These are phyloP conservation scores for Trichoderma asperelloides DNA, from an alignment of 495 filamentous ascomycete species.

Conservation along the genomic window DNA sequence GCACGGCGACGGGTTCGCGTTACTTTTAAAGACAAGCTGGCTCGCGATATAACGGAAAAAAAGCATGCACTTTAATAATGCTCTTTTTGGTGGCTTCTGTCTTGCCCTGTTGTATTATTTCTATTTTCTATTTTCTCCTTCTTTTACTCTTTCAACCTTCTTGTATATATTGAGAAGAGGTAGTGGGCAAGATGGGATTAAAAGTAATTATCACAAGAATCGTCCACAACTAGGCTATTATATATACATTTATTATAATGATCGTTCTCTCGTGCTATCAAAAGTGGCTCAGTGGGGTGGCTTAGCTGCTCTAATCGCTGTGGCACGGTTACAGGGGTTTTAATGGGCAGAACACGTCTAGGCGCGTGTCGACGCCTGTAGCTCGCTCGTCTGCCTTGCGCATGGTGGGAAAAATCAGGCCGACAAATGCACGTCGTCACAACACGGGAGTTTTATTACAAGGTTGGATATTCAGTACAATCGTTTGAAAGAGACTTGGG, in stretches of 20 bases:
- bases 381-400: not conserved
- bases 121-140: not conserved
- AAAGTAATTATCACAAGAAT: not conserved
- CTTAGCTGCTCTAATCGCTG: not conserved
- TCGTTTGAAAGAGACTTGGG: not conserved
- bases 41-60: not conserved
- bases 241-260: no score
- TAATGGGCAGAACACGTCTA: slow-evolving; percentile 7
- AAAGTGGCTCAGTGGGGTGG: not conserved
- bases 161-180: not conserved
- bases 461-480: not conserved
- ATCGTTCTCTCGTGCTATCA: no score
- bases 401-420: not conserved
- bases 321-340: slow-evolving; percentile 2
- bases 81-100: no score
- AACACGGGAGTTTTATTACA: not conserved
- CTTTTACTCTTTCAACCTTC: not conserved
- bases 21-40: not conserved
- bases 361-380: not conserved
- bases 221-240: not conserved
- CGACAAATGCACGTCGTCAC: not conserved
- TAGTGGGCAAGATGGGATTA: not conserved
- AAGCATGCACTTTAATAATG: not conserved
- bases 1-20: slow-evolving; percentile 2
- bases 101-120: no score